Evolutionary conservation across 495 filamentous ascomycete genomes (phyloP), one percentile per base, ranked within the genome.

Genomic region (Hyphodiscus hymeniophilus): DNA sequence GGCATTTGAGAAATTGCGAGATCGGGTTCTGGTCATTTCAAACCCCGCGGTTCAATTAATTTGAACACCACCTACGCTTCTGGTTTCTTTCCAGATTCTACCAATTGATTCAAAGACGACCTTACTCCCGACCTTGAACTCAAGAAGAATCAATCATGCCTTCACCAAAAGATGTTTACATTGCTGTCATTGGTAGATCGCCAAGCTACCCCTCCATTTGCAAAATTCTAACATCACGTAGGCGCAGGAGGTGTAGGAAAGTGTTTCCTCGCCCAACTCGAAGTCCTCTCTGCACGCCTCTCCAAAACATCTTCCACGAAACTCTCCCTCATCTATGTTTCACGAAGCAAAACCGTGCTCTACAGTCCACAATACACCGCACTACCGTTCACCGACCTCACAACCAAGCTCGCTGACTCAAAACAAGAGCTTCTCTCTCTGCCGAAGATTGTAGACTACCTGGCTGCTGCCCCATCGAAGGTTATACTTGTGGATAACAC

Each of bases 221-320:
- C 20, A 17, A 47, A 21, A 44, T 44, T 38, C 48, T 56, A 30
- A 59, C 36, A 24, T 10, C 28, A 48, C 31, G 35, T 56, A 96
- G 92, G 92, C 55, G 85, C 82, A 54, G 92, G 92, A 57, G 91
- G 92, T 45, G 92, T 98, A 44, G 92, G 92, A 50, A 85, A 86
- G 63, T 79, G 79, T 60, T 96, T 97, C 75, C 81, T 98, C 54
- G 67, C 70, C 46, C 92, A 98, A 65, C 80, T 96, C 48, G 64
- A 68, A 47, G 53, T 55, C 15, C 72, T 85, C 15, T 57, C 74
- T 7, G 45, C 52, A 39, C 74, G 71, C 46, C 70, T 83, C 40
- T 70, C 79, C 56, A 60, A 62, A 48, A 73, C 75, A 60, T 65
- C 74, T 15, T 64, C 75, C 53, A 73, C 70, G 21, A 75, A 75